These are phyloP conservation scores for Nothomitra cinnamomea DNA, from an alignment of 2,329 filamentous ascomycete species.

Conservation along the genomic window DNA sequence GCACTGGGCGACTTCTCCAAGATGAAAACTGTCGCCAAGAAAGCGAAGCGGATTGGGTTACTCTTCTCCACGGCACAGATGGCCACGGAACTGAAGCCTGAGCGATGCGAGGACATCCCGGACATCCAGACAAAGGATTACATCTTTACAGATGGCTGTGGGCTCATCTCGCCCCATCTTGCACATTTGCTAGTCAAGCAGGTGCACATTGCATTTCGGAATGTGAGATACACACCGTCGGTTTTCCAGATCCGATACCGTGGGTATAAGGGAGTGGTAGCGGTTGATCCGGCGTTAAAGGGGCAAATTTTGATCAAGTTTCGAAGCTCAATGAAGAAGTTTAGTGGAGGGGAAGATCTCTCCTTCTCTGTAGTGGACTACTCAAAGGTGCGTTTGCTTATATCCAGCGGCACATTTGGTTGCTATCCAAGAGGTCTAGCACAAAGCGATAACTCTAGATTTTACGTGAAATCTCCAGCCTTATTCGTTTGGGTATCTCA, in stretches of 20 bases:
- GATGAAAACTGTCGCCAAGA: constrained; percentile 27
- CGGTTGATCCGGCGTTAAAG: too few relatives aligned
- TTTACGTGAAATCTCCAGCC: too few relatives aligned
- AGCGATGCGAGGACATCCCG: constrained; percentile 23
- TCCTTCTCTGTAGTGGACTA: constrained; percentile 25
- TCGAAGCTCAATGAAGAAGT: constrained; percentile 29
- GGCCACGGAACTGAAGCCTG: constrained; percentile 18
- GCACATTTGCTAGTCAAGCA: constrained; percentile 20
- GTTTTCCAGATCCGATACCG: too few relatives aligned
- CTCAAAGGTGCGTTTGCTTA: constrained; percentile 24
- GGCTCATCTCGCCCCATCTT: constrained; percentile 20
- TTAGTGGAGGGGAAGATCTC: constrained; percentile 21
- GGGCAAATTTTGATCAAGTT: too few relatives aligned
- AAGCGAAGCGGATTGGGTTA: constrained; percentile 26
- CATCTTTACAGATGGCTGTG: constrained; percentile 27
- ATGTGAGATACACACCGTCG: constrained; percentile 22
- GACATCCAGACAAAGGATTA: constrained; percentile 23
- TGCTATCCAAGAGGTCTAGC: too few relatives aligned
- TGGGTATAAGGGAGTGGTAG: too few relatives aligned
- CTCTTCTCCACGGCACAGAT: constrained; percentile 24
- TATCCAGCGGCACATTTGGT: too few relatives aligned
- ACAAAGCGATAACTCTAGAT: too few relatives aligned
- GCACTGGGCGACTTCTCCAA: constrained; percentile 24
- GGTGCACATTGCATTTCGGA: constrained; percentile 20
- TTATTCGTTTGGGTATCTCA: constrained; percentile 24